These are phyloP conservation scores for Geotrichum bryndzae DNA, from an alignment of 1,139 yeast genomes.

Conservation along the genomic window DNA sequence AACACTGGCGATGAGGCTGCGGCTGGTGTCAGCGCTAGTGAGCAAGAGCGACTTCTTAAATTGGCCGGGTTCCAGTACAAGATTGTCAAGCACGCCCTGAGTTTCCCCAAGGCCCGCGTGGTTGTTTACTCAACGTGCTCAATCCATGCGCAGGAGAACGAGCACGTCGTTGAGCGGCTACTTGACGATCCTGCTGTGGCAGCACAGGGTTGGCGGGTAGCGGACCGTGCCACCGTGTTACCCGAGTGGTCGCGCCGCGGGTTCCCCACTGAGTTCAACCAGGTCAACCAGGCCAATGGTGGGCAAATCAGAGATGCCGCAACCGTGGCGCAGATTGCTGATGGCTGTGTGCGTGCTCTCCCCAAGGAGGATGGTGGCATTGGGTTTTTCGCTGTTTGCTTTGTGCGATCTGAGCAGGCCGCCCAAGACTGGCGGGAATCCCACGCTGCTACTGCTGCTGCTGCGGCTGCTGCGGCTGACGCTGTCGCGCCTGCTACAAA, in stretches of 20 bases:
- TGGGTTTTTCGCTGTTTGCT: constrained; percentile 91
- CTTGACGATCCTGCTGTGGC: constrained; percentile 57
- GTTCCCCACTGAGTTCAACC: constrained; percentile 54
- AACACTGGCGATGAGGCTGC: constrained; percentile 23
- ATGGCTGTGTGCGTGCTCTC: constrained; percentile 76
- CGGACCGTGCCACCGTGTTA: constrained; percentile 55
- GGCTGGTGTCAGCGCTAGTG: constrained; percentile 34
- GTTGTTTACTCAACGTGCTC: constrained; percentile 97
- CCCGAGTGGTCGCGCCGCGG: constrained; percentile 89
- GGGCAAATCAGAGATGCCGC: constrained; percentile 17
- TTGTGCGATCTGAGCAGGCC: constrained; percentile 38
- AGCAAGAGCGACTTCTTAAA: constrained; percentile 55
- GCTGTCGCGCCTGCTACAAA: background rate
- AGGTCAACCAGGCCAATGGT: constrained; percentile 26
- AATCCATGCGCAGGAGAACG: constrained; percentile 88
- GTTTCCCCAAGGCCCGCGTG: constrained; percentile 66
- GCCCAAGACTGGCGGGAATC: background rate
- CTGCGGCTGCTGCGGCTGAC: background rate
- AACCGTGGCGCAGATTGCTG: constrained; percentile 51
- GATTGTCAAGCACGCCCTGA: constrained; percentile 81
- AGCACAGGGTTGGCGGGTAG: constrained; percentile 68
- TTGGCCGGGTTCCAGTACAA: constrained; percentile 80
- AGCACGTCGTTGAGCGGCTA: constrained; percentile 76
- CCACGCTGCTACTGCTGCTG: background rate
- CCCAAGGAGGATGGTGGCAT: constrained; percentile 94